Base-by-base conservation (phyloP, 345 rosid genomes). In the Limnanthes douglasii region DNA sequence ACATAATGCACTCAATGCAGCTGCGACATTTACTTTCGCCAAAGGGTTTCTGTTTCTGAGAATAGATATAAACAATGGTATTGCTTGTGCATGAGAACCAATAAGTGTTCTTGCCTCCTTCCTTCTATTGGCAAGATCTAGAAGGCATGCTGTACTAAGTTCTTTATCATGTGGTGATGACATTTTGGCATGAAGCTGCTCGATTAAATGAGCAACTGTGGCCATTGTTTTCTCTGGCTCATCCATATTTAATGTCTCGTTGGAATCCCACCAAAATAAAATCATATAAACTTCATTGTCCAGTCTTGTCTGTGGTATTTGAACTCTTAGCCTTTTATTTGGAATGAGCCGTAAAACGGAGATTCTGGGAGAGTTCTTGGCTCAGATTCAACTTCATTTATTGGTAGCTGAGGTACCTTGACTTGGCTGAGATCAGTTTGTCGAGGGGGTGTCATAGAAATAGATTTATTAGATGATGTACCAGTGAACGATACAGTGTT, bases 11-110 rank as follows among this genome's bases (percentile, higher is more conserved):
- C 75, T 73, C 2, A 86, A 60, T 29, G 62, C 56, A 23, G 65
- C 68, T 37, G 94, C 94, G 19, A 78, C 75, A 46, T 86, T 75
- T 8, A 67, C 66, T 71, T 78, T 86, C 4, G 93, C 79, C 39
- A 60, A 20, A 47, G 53, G 38, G 26, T 82, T 75, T 32, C 97
- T 88, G 29, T 52, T 63, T 58, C 94, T 70, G 25, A 86, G 81
- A 57, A 73, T 60, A 20, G 93, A 70, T 61, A 78, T 70, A 50
- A 86, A 75, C 54, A 78, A 62, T 7, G 97, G 79, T 93, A 82
- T 81, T 25, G 97, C 75, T 31, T 82, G 93, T 18, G 69, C 59
- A 47, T 78, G 78, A 25, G 66, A 60, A 18, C 86, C 94, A 38
- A 86, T 59, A 43, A 75, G 64, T 25, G 62, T 32, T 59, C 94